Evolutionary conservation across 2,329 filamentous ascomycete genomes (phyloP), one percentile per base, ranked within the genome.

Genomic region (Aspergillus fructus): DNA sequence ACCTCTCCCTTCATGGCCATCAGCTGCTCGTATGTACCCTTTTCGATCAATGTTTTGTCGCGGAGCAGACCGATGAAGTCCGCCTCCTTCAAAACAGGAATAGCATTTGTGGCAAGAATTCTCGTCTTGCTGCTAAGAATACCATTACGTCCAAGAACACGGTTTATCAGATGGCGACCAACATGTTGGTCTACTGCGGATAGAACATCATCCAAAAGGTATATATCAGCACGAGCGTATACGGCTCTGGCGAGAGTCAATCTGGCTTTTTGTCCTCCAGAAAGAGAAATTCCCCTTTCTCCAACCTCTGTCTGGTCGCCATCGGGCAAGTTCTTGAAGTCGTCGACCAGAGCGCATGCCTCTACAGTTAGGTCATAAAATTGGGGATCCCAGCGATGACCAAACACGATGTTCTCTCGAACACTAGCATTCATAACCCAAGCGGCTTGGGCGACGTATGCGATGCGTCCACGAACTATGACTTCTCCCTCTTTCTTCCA

Each of bases 341-440:
- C 94, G 64, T 97, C 93, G 5, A 89, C 71, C 34, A 99, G 81
- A 46, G 94, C 94, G 72, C 96, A 99, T 41, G 94, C 93, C 71
- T 91, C 88, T 50, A 99, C 82, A 0, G 93, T 97, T 68, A 90
- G 88, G 55, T 97, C 91, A 76, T 99, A 99, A 75, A 99, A 99
- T 30, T 88, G 84, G 5, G 93, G 88, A 74, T 99, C 93, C 81
- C 90, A 97, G 47, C 91, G 88, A 76, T 99, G 92, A 2, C 94
- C 94, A 69, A 99, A 99, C 4, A 97, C 82, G 65, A 99, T 96
- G 71, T 99, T 99, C 71, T 99, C 94, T 67, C 92, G 91, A 56
- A 99, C 93, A 30, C 90, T 96, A 8, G 94, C 94, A 71, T 99
- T 99, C 87, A 97, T 93, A 52, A 99, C 90, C 94, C 96, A 99